A percentile compares a stretch with the other conserved stretches of the same genome.
phyloP scores from a whole-genome alignment of 2,329 filamentous ascomycete genomes.

The Aspergillus neoniger region DNA sequence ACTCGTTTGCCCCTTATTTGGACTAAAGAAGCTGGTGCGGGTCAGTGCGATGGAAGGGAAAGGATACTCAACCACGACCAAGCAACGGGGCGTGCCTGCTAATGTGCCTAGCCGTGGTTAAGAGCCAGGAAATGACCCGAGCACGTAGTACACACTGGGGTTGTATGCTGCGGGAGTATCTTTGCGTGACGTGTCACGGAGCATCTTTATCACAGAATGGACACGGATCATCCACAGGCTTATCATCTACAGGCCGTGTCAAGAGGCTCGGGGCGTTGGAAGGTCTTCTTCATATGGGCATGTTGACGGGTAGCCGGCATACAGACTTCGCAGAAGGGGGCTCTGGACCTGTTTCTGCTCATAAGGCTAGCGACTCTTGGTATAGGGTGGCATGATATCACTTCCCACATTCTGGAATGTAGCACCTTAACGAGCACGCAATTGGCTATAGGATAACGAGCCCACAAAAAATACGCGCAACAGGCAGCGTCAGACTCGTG shows the following conservation, averaged over 20 bases:
- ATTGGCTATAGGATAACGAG: neutral
- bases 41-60: neutral
- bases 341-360: neutral
- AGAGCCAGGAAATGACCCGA: neutral
- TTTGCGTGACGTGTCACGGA: neutral
- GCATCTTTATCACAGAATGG: neutral
- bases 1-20: neutral
- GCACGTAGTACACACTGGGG: neutral
- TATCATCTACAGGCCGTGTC: neutral
- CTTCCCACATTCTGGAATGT: neutral
- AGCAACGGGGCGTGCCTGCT: neutral
- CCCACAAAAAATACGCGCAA: neutral
- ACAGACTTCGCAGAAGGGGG: neutral
- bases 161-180: neutral
- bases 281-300: neutral
- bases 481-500: neutral
- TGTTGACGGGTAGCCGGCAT: neutral
- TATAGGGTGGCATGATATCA: neutral
- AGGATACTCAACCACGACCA: neutral
- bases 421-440: neutral
- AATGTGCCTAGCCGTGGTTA: neutral
- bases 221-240: neutral
- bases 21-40: neutral
- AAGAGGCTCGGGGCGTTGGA: neutral
- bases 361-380: neutral